Conservation (phyloP, 2,329 filamentous ascomycete genomes). For the Penicillium sp. region DNA sequence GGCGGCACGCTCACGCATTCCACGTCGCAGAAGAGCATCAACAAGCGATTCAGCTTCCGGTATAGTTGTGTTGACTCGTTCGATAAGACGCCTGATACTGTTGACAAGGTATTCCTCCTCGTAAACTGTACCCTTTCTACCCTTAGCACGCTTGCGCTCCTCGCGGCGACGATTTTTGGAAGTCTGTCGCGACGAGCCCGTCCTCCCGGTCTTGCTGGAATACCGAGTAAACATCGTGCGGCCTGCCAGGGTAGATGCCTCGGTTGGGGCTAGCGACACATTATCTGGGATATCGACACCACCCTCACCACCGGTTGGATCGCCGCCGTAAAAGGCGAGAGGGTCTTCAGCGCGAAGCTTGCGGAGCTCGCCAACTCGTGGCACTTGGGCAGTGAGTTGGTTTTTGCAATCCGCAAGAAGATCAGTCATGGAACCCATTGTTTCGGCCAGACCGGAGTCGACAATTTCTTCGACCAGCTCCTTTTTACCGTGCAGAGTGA, state of each 20-base stretch:
- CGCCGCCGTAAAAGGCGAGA: constrained; percentile 84
- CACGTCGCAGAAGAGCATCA: constrained; percentile 74
- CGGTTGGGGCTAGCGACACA: constrained; percentile 84
- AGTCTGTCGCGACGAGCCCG: constrained; percentile 66
- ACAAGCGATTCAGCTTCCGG: constrained; percentile 76
- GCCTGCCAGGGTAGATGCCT: constrained; percentile 74
- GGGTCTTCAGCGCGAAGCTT: constrained; percentile 82
- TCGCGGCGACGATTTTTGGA: constrained; percentile 87
- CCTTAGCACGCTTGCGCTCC: constrained; percentile 91
- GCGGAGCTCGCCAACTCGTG: constrained; percentile 81
- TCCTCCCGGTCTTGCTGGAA: constrained; percentile 66
- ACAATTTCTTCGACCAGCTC: constrained; percentile 70
- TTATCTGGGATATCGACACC: constrained; percentile 84
- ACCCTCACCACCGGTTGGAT: constrained; percentile 58
- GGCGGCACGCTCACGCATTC: constrained; percentile 84
- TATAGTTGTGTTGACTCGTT: constrained; percentile 74
- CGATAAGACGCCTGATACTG: constrained; percentile 79
- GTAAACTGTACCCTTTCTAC: constrained; percentile 96
- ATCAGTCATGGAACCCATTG: constrained; percentile 81
- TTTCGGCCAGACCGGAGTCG: constrained; percentile 78
- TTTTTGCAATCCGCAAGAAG: constrained; percentile 89
- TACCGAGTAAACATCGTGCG: constrained; percentile 93
- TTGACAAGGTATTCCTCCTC: constrained; percentile 97
- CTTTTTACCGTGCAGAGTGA: constrained; percentile 63
- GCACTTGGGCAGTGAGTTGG: constrained; percentile 82